Percentiles rank a stretch among this genome's conserved stretches.
Evolutionary conservation across 306 rosid genomes (phyloP).

Genomic region (Albizia julibrissin): DNA sequence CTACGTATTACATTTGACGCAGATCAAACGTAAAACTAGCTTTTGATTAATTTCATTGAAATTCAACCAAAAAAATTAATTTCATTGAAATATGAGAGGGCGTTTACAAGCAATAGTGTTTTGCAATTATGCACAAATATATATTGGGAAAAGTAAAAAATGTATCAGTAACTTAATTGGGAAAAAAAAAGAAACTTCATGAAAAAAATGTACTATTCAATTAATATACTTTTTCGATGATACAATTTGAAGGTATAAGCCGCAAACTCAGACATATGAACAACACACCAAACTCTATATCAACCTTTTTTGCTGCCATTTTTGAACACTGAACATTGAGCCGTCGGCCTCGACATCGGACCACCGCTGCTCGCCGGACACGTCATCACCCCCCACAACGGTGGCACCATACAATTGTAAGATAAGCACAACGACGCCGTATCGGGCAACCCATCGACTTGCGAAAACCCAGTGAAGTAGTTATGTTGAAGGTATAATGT

Average conservation of each 20-base stretch:
- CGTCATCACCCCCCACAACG: slow-evolving; percentile 31
- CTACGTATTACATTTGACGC: too few species aligned
- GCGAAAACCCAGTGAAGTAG: slow-evolving; percentile 49
- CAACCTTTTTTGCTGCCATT: slow-evolving; percentile 20
- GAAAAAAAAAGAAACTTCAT: neutral
- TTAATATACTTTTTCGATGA: neutral
- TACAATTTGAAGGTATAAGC: neutral
- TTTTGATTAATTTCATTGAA: neutral
- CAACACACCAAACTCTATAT: neutral
- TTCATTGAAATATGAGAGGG: neutral
- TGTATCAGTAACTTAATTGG: neutral
- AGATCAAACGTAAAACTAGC: too few species aligned
- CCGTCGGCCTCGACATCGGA: slow-evolving; percentile 51
- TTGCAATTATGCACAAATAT: neutral
- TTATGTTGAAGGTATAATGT: slow-evolving; percentile 77
- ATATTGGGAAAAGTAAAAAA: neutral
- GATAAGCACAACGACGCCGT: slow-evolving; percentile 66
- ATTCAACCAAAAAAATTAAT: too few species aligned
- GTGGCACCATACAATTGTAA: slow-evolving; percentile 73
- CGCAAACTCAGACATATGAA: neutral
- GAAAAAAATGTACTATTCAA: neutral
- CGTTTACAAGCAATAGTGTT: neutral
- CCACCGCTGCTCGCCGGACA: slow-evolving; percentile 66
- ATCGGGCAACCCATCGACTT: slow-evolving; percentile 47
- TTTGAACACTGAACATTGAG: slow-evolving; percentile 54